A percentile compares a stretch with the other conserved stretches of the same genome.
These are phyloP conservation scores for Colletotrichum lindemuthianum DNA, from an alignment of 2,329 filamentous ascomycete species.

Conservation along the genomic window DNA sequence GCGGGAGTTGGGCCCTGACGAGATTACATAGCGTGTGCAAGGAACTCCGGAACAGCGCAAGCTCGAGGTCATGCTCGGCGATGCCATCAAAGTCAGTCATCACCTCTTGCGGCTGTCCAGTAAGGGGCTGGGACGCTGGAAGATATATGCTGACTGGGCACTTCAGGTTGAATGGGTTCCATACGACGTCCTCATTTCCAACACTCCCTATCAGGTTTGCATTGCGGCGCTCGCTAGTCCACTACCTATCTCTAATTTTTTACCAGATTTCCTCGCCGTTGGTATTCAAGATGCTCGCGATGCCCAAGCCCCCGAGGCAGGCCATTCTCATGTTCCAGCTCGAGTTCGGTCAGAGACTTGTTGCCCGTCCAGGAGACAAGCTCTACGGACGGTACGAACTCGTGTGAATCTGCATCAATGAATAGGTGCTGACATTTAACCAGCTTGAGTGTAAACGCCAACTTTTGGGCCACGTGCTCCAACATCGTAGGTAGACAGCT, in stretches of 20 bases:
- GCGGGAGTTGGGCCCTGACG: conserved; percentile 61
- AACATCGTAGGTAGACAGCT: conserved; percentile 25
- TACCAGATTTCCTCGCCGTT: conserved; percentile 85
- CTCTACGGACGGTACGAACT: conserved; percentile 65
- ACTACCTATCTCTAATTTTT: neutral
- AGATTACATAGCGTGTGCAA: conserved; percentile 82
- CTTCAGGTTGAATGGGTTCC: conserved; percentile 56
- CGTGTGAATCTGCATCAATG: conserved; percentile 43
- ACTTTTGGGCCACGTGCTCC: conserved; percentile 37
- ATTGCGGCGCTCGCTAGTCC: neutral
- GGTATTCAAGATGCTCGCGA: conserved; percentile 87
- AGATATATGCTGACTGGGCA: neutral
- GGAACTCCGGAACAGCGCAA: conserved; percentile 86
- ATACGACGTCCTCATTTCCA: conserved; percentile 85
- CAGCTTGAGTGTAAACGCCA: conserved; percentile 37
- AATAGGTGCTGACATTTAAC: neutral
- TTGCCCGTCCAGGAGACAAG: conserved; percentile 72
- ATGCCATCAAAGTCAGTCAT: conserved; percentile 61
- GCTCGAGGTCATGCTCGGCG: conserved; percentile 88
- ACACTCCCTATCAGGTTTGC: conserved; percentile 70
- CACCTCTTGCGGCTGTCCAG: neutral
- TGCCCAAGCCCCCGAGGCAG: conserved; percentile 81
- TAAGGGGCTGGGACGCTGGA: neutral
- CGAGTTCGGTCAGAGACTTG: conserved; percentile 91
- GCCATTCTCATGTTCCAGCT: conserved; percentile 97